A percentile compares a stretch with the other conserved stretches of the same genome.
Evolutionary conservation across 306 rosid species (phyloP).

Genomic region (Vicia sativa): DNA sequence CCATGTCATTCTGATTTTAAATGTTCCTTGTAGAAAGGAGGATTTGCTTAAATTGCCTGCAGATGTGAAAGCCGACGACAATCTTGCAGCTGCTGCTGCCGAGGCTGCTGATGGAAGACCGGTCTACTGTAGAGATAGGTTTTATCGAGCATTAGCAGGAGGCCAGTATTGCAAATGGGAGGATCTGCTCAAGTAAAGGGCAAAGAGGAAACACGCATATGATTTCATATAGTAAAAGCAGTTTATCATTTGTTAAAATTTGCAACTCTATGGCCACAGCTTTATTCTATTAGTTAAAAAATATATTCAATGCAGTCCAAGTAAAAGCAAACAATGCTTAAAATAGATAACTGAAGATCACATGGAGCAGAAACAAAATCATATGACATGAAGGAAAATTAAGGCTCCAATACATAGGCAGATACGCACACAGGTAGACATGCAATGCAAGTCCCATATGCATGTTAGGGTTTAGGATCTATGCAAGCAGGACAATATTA

Average conservation of each 20-base stretch:
- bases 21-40: slow-evolving; percentile 65
- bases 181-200: slow-evolving; percentile 68
- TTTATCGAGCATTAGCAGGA: slow-evolving; percentile 92
- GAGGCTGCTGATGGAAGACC: slow-evolving; percentile 99
- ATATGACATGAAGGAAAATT: slow-evolving; percentile 17
- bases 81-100: slow-evolving; percentile 97
- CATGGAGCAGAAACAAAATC: slow-evolving; percentile 4
- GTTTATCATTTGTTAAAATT: slow-evolving; percentile 40
- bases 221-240: slow-evolving; percentile 39
- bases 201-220: slow-evolving; percentile 13
- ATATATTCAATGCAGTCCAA: slow-evolving; percentile 34
- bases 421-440: slow-evolving; percentile 21
- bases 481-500: slow-evolving; percentile 10
- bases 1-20: slow-evolving; percentile 22
- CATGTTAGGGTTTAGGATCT: background rate
- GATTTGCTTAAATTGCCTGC: slow-evolving; percentile 84
- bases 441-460: slow-evolving; percentile 31
- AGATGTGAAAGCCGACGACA: slow-evolving; percentile 77
- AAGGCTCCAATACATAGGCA: slow-evolving; percentile 19
- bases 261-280: slow-evolving; percentile 38
- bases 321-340: slow-evolving; percentile 35
- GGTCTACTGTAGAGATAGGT: slow-evolving; percentile 96
- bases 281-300: slow-evolving; percentile 23
- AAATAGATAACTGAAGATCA: slow-evolving; percentile 22
- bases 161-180: slow-evolving; percentile 99